Evolutionary conservation across 2,329 filamentous ascomycete genomes (phyloP).

Genomic region (Fusarium mexicanum): DNA sequence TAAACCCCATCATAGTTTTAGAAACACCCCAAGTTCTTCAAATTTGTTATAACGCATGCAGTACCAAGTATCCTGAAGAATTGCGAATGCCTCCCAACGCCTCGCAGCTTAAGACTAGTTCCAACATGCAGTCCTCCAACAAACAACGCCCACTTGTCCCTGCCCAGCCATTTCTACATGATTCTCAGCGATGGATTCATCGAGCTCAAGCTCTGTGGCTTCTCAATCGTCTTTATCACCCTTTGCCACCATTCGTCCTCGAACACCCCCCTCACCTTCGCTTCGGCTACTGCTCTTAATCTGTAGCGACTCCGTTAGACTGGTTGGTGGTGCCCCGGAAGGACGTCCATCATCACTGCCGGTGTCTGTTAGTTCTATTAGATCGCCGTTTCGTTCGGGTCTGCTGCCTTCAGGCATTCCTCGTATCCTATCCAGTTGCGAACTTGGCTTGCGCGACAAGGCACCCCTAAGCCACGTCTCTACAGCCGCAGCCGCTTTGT

Average conservation of each 20-base stretch:
- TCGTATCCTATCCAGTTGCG: slow-evolving; percentile 57
- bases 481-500: slow-evolving; percentile 86
- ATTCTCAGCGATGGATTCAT: neutral
- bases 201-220: neutral
- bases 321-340: slow-evolving; percentile 35
- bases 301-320: slow-evolving; percentile 46
- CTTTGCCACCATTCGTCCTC: slow-evolving; percentile 53
- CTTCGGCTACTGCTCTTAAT: slow-evolving; percentile 50
- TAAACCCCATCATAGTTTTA: neutral
- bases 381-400: slow-evolving; percentile 60
- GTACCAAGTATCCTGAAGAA: slow-evolving; percentile 32
- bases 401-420: slow-evolving; percentile 51
- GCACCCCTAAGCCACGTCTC: slow-evolving; percentile 92
- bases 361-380: slow-evolving; percentile 77
- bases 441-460: slow-evolving; percentile 69
- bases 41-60: slow-evolving; percentile 29
- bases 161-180: slow-evolving; percentile 6
- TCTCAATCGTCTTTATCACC: slow-evolving; percentile 41
- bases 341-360: slow-evolving; percentile 63
- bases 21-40: slow-evolving; percentile 5
- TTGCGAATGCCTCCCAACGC: slow-evolving; percentile 38
- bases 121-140: slow-evolving; percentile 35
- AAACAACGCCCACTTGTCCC: slow-evolving; percentile 19
- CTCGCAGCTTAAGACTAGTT: slow-evolving; percentile 33
- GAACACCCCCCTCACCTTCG: slow-evolving; percentile 50